Conservation (phyloP, 805 yeast species). For the Clavispora asparagi region DNA sequence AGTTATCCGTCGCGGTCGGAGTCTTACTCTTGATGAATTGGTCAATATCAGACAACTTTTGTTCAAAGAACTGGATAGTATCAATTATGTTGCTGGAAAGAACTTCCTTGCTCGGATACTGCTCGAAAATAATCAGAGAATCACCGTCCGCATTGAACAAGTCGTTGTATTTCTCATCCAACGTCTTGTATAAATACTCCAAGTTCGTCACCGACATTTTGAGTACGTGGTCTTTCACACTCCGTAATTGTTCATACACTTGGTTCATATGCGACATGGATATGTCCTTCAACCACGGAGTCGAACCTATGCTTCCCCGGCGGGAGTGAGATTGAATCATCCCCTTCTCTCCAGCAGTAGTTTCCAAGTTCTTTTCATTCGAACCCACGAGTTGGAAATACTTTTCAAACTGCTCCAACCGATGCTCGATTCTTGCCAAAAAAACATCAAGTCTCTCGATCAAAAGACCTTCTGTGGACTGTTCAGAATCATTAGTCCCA, state of each 20-base stretch:
- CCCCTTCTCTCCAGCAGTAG: conserved; percentile 1
- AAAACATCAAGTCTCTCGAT: conserved; percentile 38
- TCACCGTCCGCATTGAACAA: conserved; percentile 22
- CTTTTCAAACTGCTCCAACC: conserved; percentile 36
- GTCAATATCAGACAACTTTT: conserved; percentile 34
- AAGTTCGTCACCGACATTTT: conserved; percentile 33
- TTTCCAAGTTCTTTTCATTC: neutral
- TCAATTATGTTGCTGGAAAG: conserved; percentile 34
- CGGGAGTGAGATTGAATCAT: conserved; percentile 12
- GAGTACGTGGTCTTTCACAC: conserved; percentile 34
- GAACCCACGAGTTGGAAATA: conserved; percentile 29
- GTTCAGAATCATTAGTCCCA: neutral
- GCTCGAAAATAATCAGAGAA: conserved; percentile 4
- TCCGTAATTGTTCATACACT: conserved; percentile 30
- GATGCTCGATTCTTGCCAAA: conserved; percentile 37
- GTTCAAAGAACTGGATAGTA: conserved; percentile 40
- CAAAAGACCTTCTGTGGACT: conserved; percentile 33
- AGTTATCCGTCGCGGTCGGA: conserved; percentile 25
- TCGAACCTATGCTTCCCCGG: conserved; percentile 24
- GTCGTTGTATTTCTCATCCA: conserved; percentile 38
- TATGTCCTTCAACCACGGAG: conserved; percentile 24
- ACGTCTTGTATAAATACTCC: conserved; percentile 32
- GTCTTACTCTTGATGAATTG: conserved; percentile 29
- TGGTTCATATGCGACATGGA: conserved; percentile 28
- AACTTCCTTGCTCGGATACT: conserved; percentile 18